Evolutionary conservation across 2,329 filamentous ascomycete genomes (phyloP), one percentile per base, ranked within the genome.

Genomic region (Volutella citrinella): DNA sequence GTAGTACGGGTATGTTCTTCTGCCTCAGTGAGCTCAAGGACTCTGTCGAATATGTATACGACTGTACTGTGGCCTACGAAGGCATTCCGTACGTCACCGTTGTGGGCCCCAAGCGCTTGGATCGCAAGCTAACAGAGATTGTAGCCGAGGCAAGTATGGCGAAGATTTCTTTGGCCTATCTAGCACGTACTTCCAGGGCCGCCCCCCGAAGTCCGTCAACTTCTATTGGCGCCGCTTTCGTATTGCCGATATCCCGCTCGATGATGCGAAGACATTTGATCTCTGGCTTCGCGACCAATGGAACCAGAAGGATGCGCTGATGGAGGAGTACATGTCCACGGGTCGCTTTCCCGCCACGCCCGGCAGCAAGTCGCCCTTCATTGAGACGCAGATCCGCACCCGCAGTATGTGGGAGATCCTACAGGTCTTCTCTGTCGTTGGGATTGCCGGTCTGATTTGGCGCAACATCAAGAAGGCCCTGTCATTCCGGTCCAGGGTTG

Each of bases 1-100:
- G 88, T 32, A 89, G 85, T 57, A 93, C 87, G 0, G 88, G 88
- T 30, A 76, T 85, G 43, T 84, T 78, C 46, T 94, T 89, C 54
- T 90, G 85, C 49, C 63, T 95, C 26, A 81, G 82, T 42, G 82
- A 94, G 59, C 67, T 95, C 11, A 78, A 78, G 49, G 77, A 74
- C 8, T 82, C 82, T 0, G 79, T 90, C 0, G 84, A 93, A 10
- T 94, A 87, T 65, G 69, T 95, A 1, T 95, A 95, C 51, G 88
- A 95, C 63, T 96, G 90, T 61, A 97, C 93, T 0, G 83, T 98
- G 36, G 90, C 88, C 5, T 98, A 98, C 56, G 91, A 96, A 63
- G 91, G 93, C 11, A 78, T 95, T 26, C 86, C 87, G 83, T 91
- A 76, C 72, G 87, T 83, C 19, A 15, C 14, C 6, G 10, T n/a